Evolutionary conservation across 805 yeast species (phyloP).

Genomic region (Diddensiella santjacobensis): DNA sequence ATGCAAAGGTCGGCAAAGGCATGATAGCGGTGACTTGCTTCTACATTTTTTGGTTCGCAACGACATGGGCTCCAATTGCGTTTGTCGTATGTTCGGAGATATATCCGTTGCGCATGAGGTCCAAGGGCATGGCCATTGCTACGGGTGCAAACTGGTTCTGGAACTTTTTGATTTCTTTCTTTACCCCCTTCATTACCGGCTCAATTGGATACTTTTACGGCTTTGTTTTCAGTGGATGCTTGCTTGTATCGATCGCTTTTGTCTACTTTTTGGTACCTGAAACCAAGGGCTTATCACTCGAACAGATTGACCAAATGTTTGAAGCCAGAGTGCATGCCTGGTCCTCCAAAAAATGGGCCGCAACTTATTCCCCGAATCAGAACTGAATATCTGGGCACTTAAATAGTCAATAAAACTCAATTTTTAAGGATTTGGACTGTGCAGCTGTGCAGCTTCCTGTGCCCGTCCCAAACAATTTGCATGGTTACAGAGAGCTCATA

Average conservation of each 20-base stretch:
- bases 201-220: conserved; percentile 65
- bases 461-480: conserved; percentile 45
- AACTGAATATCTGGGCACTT: too few species aligned
- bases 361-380: not conserved
- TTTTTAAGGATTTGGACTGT: too few species aligned
- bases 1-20: conserved; percentile 44
- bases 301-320: conserved; percentile 50
- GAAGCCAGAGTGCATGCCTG: conserved; percentile 16
- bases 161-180: conserved; percentile 59
- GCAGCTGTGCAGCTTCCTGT: too few species aligned
- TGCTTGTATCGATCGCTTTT: conserved; percentile 56
- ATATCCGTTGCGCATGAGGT: conserved; percentile 54
- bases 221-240: conserved; percentile 58
- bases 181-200: conserved; percentile 63
- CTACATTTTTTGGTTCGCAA: conserved; percentile 47
- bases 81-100: conserved; percentile 69
- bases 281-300: conserved; percentile 77
- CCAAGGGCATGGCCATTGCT: conserved; percentile 59
- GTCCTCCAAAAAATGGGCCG: conserved; percentile 8
- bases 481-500: conserved; percentile 41
- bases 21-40: conserved; percentile 53
- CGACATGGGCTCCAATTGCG: conserved; percentile 62
- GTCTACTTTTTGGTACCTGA: conserved; percentile 71
- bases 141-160: conserved; percentile 40
- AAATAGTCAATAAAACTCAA: too few species aligned